These are phyloP conservation scores for Cyberlindnera euphorbiae DNA, from an alignment of 805 yeast genomes.

Conservation along the genomic window DNA sequence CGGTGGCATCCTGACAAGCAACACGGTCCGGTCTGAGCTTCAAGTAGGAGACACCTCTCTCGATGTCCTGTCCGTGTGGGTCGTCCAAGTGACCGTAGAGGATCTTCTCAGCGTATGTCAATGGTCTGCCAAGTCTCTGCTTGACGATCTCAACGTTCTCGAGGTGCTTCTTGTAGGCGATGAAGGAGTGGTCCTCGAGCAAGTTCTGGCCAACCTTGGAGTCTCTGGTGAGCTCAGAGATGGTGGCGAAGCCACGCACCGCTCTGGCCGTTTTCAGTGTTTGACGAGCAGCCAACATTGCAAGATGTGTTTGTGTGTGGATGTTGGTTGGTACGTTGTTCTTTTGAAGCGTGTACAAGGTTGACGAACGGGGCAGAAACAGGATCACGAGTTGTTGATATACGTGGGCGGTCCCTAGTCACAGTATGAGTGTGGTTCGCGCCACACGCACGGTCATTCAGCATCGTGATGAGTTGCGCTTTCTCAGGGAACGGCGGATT, in stretches of 20 bases:
- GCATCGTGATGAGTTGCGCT: slow-evolving; percentile 11
- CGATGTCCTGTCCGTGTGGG: slow-evolving; percentile 81
- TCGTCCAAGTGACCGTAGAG: slow-evolving; percentile 92
- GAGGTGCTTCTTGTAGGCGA: slow-evolving; percentile 85
- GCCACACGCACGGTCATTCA: slow-evolving; percentile 16
- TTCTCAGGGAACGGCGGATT: slow-evolving; percentile 5
- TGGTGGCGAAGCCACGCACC: slow-evolving; percentile 38
- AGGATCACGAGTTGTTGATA: slow-evolving; percentile 8
- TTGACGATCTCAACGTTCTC: slow-evolving; percentile 85
- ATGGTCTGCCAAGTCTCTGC: slow-evolving; percentile 77
- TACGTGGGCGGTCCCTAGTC: slow-evolving; percentile 2
- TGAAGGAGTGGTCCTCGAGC: slow-evolving; percentile 78
- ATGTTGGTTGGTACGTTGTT: neutral
- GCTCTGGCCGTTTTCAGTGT: slow-evolving; percentile 14
- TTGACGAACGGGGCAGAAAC: neutral
- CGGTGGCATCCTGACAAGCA: slow-evolving; percentile 99
- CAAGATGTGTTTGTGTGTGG: neutral
- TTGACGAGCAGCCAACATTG: slow-evolving; percentile 21
- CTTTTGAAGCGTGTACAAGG: too few species aligned
- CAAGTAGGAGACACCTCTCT: slow-evolving; percentile 85
- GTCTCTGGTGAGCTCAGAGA: slow-evolving; percentile 46
- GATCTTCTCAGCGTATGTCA: slow-evolving; percentile 93
- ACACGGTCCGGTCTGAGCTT: slow-evolving; percentile 96
- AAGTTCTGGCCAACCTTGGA: slow-evolving; percentile 77
- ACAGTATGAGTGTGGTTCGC: slow-evolving; percentile 5